phyloP scores from a whole-genome alignment of 129 eudicot species.

The Daucus carota region DH1_v3.0 NC_030385.2:26849001-26849500 shows the following conservation, averaged over 20 bases:
- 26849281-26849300: conserved; percentile 89
- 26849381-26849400: too few species aligned
- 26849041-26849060: conserved; percentile 1
- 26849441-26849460: neutral
- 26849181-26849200: neutral
- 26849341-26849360: conserved; percentile 86
- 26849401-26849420: too few species aligned
- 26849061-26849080: conserved; percentile 85
- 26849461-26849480: neutral
- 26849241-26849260: conserved; percentile 8
- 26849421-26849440: neutral
- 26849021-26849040: neutral
- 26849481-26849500: neutral
- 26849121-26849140: conserved; percentile 52
- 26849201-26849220: neutral
- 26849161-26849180: too few species aligned
- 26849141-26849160: neutral
- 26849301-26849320: conserved; percentile 85
- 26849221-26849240: neutral
- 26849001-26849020: neutral
- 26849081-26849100: conserved; percentile 88
- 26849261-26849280: conserved; percentile 88
- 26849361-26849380: too few species aligned
- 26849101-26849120: conserved; percentile 89
- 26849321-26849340: conserved; percentile 60